phyloP scores from a whole-genome alignment of 352 stramenopile species.

The Phytophthora palmivora region DNA sequence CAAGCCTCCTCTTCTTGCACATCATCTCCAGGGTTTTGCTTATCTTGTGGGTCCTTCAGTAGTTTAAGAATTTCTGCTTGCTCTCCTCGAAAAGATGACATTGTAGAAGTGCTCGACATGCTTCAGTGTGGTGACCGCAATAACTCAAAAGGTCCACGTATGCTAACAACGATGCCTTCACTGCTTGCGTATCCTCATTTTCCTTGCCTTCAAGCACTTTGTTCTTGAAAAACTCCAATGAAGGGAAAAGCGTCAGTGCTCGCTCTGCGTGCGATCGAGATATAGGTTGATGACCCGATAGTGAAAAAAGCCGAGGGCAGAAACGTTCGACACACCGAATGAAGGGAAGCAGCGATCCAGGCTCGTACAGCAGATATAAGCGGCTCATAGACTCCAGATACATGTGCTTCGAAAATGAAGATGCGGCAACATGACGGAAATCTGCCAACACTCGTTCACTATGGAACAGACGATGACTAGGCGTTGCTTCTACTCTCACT shows the following conservation, averaged over 20 bases:
- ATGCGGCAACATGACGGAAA: constrained; percentile 69
- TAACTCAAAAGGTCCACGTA: constrained; percentile 69
- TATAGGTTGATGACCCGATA: constrained; percentile 50
- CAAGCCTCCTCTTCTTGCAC: constrained; percentile 19
- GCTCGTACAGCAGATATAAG: constrained; percentile 80
- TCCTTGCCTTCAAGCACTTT: constrained; percentile 34
- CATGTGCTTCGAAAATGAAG: constrained; percentile 88
- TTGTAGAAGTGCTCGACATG: constrained; percentile 60
- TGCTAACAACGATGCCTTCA: constrained; percentile 52
- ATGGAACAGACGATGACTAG: constrained; percentile 85
- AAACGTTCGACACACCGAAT: constrained; percentile 63
- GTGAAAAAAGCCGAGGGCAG: constrained; percentile 71
- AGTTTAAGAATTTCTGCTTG: constrained; percentile 47
- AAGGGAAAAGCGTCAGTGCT: constrained; percentile 68
- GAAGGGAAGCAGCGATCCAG: constrained; percentile 61
- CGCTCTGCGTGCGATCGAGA: constrained; percentile 73
- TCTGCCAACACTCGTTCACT: constrained; percentile 75
- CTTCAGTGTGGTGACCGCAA: constrained; percentile 62
- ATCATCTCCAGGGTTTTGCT: constrained; percentile 24
- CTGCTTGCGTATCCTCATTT: constrained; percentile 22
- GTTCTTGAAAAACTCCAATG: constrained; percentile 52
- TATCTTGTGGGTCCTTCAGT: constrained; percentile 24
- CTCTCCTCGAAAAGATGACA: constrained; percentile 74
- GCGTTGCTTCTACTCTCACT: constrained; percentile 34
- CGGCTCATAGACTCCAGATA: constrained; percentile 87